phyloP scores from a whole-genome alignment of 1,284 basidiomycete species.

The Erythrobasidium hasegawianum region DNA sequence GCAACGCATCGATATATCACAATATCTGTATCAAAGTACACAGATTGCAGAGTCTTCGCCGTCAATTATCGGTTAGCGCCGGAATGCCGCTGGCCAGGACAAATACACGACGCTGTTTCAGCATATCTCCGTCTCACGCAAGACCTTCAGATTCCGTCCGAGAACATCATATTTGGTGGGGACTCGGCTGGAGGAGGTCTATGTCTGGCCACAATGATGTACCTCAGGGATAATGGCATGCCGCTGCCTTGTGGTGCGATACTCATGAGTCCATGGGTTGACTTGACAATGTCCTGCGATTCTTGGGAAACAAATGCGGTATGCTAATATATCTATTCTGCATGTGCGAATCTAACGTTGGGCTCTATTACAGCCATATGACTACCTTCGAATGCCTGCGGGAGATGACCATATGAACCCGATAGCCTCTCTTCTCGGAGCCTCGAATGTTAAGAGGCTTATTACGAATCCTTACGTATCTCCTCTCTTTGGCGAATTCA shows the following conservation, averaged over 20 bases:
- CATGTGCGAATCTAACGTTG: background rate
- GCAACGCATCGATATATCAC: constrained; percentile 90
- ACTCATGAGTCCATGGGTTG: constrained; percentile 89
- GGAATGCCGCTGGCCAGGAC: constrained; percentile 88
- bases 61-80: constrained; percentile 94
- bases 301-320: constrained; percentile 90
- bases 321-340: no score
- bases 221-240: constrained; percentile 64
- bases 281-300: constrained; percentile 68
- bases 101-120: constrained; percentile 82
- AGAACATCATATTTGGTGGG: constrained; percentile 81
- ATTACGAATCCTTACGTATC: constrained; percentile 94
- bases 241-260: constrained; percentile 75
- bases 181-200: constrained; percentile 62
- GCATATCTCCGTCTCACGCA: constrained; percentile 83
- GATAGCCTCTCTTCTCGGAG: constrained; percentile 88
- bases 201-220: constrained; percentile 80
- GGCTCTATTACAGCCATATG: constrained; percentile 44
- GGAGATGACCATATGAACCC: constrained; percentile 79
- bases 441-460: constrained; percentile 70
- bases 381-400: constrained; percentile 51
- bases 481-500: constrained; percentile 86
- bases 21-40: constrained; percentile 83
- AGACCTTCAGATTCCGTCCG: constrained; percentile 82
- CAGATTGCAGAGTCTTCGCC: constrained; percentile 89